Percentiles rank a stretch among this genome's conserved stretches.
Conservation (phyloP, 352 stramenopile species). For the Thraustochytrium sp. region DNA sequence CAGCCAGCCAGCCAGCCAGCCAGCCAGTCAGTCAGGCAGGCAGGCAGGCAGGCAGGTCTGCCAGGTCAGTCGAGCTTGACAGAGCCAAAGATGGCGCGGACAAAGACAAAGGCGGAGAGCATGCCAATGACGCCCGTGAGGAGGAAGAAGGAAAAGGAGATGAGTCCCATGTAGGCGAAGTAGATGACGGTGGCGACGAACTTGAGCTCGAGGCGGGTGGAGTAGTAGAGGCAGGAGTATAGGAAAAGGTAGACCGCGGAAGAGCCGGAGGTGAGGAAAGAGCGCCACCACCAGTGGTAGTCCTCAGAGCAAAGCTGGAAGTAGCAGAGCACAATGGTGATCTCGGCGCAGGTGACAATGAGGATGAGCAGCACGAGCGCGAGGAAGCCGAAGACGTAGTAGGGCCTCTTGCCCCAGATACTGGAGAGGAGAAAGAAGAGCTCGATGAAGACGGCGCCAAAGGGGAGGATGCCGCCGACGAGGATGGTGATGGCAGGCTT, state of each 20-base stretch:
- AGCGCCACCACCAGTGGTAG: conserved; percentile 99
- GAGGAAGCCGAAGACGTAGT: conserved; percentile 99
- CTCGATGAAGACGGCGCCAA: conserved; percentile 98
- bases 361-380: conserved; percentile 97
- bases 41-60: not conserved
- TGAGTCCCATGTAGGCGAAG: conserved; percentile 98
- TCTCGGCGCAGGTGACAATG: conserved; percentile 95
- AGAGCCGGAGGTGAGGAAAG: conserved; percentile 90
- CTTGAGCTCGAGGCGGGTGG: conserved; percentile 84
- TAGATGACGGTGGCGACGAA: conserved; percentile 83
- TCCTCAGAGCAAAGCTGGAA: conserved; percentile 99
- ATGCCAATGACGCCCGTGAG: conserved; percentile 94
- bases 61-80: conserved; percentile 94
- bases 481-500: conserved; percentile 79
- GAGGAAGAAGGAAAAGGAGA: conserved; percentile 89
- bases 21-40: not conserved
- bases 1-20: not conserved
- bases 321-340: conserved; percentile 98
- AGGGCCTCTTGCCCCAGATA: conserved; percentile 93
- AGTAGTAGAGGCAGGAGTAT: conserved; percentile 98
- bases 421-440: conserved; percentile 98
- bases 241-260: conserved; percentile 97
- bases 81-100: conserved; percentile 92
- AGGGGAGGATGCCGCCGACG: conserved; percentile 95
- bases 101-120: conserved; percentile 95